Conservation (phyloP, 2,329 filamentous ascomycete species). For the Basipetospora chlamydospora region DNA sequence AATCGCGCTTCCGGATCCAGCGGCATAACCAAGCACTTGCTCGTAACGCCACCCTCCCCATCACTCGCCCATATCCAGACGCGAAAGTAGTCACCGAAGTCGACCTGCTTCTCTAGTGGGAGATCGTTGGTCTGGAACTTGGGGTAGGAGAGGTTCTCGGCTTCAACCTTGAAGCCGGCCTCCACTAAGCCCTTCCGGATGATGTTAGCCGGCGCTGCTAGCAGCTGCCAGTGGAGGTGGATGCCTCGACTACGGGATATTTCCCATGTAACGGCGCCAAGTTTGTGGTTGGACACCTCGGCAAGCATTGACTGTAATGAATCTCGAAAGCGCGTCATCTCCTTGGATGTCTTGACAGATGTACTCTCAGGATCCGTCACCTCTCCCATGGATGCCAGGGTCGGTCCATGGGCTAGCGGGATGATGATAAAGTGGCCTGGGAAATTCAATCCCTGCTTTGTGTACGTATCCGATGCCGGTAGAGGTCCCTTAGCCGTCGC, state of each 20-base stretch:
- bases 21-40: conserved; percentile 51
- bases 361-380: conserved; percentile 33
- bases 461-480: conserved; percentile 54
- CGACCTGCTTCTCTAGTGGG: conserved; percentile 32
- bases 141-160: conserved; percentile 54
- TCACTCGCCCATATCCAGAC: conserved; percentile 63
- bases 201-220: conserved; percentile 57
- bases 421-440: conserved; percentile 86
- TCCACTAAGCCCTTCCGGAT: conserved; percentile 65
- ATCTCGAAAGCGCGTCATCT: conserved; percentile 72
- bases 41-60: conserved; percentile 38
- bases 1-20: conserved; percentile 62
- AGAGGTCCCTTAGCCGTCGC: conserved; percentile 88
- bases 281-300: conserved; percentile 34
- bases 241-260: conserved; percentile 70
- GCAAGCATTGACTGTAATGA: conserved; percentile 68
- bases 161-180: conserved; percentile 76
- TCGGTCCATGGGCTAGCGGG: conserved; percentile 68
- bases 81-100: conserved; percentile 56
- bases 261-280: conserved; percentile 85
- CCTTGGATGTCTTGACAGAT: conserved; percentile 48
- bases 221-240: conserved; percentile 86
- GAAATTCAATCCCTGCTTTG: conserved; percentile 49
- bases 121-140: conserved; percentile 29
- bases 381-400: conserved; percentile 51